Evolutionary conservation across 306 rosid genomes (phyloP).

Genomic region (Lathyrus sativus): DNA sequence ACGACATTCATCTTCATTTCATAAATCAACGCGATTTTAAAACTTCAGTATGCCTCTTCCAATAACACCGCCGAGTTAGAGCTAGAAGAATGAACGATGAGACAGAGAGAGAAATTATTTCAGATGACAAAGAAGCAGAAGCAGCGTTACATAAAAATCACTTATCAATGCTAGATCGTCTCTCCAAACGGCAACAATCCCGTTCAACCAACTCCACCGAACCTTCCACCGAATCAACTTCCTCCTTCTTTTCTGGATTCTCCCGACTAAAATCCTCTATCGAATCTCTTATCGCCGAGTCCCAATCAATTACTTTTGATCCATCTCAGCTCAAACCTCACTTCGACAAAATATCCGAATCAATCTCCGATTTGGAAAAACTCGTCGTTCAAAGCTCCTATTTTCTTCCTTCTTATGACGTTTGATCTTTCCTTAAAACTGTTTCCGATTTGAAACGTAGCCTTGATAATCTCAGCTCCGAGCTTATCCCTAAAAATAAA

Average conservation of each 20-base stretch:
- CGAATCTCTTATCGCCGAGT: conserved; percentile 53
- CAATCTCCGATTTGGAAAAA: conserved; percentile 76
- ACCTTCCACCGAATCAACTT: conserved; percentile 59
- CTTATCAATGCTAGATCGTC: conserved; percentile 71
- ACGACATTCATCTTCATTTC: background rate
- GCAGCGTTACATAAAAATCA: conserved; percentile 62
- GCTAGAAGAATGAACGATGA: conserved; percentile 33
- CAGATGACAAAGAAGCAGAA: conserved; percentile 19
- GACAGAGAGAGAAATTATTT: background rate
- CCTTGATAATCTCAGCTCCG: conserved; percentile 35
- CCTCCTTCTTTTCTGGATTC: conserved; percentile 65
- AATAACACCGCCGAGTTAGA: background rate
- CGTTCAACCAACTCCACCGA: conserved; percentile 46
- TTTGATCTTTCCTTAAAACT: conserved; percentile 73
- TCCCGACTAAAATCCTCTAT: conserved; percentile 53
- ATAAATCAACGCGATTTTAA: background rate
- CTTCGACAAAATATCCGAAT: conserved; percentile 57
- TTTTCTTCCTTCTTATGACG: conserved; percentile 75
- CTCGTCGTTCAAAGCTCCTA: conserved; percentile 77
- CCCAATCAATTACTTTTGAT: conserved; percentile 43
- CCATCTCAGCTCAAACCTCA: conserved; percentile 50
- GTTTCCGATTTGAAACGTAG: conserved; percentile 58
- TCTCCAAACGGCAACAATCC: conserved; percentile 65
- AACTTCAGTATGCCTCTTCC: background rate
- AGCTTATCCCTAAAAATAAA: conserved; percentile 72